Evolutionary conservation across 108 stramenopile species (phyloP).

Genomic region (Skeletonema costatum): DNA sequence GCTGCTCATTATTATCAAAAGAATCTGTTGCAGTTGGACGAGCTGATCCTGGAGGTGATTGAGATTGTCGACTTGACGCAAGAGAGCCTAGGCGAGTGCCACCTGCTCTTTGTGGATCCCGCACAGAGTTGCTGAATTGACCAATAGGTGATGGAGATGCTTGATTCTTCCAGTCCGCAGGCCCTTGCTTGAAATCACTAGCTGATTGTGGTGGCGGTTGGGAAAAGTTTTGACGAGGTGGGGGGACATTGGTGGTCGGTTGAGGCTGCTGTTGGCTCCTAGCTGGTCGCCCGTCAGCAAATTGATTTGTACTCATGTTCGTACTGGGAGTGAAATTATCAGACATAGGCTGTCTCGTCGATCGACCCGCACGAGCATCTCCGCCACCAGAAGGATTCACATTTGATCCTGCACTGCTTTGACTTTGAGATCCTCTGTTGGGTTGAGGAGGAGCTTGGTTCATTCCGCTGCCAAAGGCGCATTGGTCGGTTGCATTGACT

Average conservation of each 20-base stretch:
- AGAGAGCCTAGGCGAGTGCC: not conserved
- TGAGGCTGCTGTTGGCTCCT: not conserved
- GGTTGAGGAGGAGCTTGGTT: constrained; percentile 1
- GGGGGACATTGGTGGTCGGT: not conserved
- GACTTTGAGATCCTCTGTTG: not conserved
- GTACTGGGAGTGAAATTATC: not conserved
- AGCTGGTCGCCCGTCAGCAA: not conserved
- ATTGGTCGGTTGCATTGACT: not conserved
- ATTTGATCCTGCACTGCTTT: not conserved
- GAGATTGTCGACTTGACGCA: not conserved
- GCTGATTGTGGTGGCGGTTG: not conserved
- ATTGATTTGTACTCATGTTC: not conserved
- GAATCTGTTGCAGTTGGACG: not conserved
- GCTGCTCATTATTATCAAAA: not conserved
- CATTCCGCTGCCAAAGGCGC: not conserved
- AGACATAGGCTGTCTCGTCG: not conserved
- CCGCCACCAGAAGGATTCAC: not conserved
- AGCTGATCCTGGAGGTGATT: not conserved
- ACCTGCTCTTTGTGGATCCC: not conserved
- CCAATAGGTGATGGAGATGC: constrained; percentile 3
- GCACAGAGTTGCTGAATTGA: constrained; percentile 1
- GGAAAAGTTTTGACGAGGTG: not conserved
- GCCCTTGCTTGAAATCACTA: not conserved
- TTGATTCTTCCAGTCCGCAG: not conserved
- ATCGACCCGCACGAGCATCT: not conserved